Evolutionary conservation across 2,329 filamentous ascomycete genomes (phyloP), one percentile per base, ranked within the genome.

Genomic region (Epichloe sibirici): DNA sequence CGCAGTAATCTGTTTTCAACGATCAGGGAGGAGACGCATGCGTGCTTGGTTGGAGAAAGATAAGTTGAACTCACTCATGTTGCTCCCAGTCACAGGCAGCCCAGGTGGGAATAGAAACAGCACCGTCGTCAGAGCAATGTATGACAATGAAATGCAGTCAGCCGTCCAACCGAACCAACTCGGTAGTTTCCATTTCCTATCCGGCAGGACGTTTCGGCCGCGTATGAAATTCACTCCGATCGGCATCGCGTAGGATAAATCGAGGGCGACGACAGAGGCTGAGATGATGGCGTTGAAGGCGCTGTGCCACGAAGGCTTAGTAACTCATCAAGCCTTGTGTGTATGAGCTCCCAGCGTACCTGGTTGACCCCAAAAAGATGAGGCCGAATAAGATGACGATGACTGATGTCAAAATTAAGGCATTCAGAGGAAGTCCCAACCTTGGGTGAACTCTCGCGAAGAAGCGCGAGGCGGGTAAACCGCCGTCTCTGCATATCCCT

Each of bases 201-300:
- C 73, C 0, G 85, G 85, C 6, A 88, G 69, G 69, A 81, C 81
- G 37, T 71, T 77, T 4, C 84, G 75, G 13, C 84, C 81, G 4
- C 79, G 78, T 4, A 85, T 64, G 51, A 81, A 77, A 60, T 88
- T 87, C 58, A 90, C 81, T 0, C 77, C 73, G 46, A 88, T 79
- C 0, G 86, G 87, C 40, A 90, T 86, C 5, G 78, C 86, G 58
- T 90, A 90, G 2, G 83, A 84, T 5, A 90, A 69, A 6, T 83
- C 81, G 0, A 90, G 74, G 1, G 85, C 79, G 7, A 89, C 84
- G 0, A 90, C 85, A 0, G 83, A 85, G 0, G 84, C 79, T 0
- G 83, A 81, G 1, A 85, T 75, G 58, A 88, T 85, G 13, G 84
- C 84, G 43, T 84, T 86, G 66, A 88, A 87, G 0, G 85, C 84